Evolutionary conservation across 2,329 filamentous ascomycete species (phyloP), one percentile per base, ranked within the genome.

Genomic region (Leptographium procerum): DNA sequence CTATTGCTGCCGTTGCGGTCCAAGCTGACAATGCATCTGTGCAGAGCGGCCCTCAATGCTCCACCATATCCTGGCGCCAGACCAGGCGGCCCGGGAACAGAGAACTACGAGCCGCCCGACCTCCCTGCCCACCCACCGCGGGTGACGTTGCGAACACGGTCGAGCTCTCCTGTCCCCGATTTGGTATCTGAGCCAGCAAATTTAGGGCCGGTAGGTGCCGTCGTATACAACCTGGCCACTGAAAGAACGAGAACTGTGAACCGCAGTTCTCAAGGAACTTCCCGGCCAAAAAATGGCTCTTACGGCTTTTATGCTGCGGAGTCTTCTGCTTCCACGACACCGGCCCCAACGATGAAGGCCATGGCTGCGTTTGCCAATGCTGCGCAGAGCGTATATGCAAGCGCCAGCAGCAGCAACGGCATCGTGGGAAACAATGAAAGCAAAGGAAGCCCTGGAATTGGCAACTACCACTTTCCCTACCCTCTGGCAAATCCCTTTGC

Each of bases 31-130:
- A 26, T 6, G n/a, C 16, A 19, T 10, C 13, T 52, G 4, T 3
- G 22, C 55, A 64, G 62, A 2, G 62, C 62, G 4, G 52, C 58
- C 9, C 56, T 63, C 24, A 64, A 64, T 22, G 33, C 57, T 4
- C 62, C 62, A 14, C 62, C 62, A 9, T 64, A 57, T 34, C 26
- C 59, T 10, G 61, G 61, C 10, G 62, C 62, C 6, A 29, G 45
- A 16, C 61, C 62, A 3, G 62, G 62, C 7, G 58, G 34, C 2
- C 48, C 59, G 7, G 59, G 57, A 19, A 64, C 61, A 1, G 53
- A 59, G 26, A 22, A 26, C 24, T 64, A 61, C 14, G 59, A 59
- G 40, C 34, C 62, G 1, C 36, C 55, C 2, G 10, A 53, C 1
- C 14, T 64, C 3, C 62, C 61, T 1, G 6, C 14, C 5, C n/a